phyloP scores from a whole-genome alignment of 345 rosid species.

The Euclidium syriacum region DNA sequence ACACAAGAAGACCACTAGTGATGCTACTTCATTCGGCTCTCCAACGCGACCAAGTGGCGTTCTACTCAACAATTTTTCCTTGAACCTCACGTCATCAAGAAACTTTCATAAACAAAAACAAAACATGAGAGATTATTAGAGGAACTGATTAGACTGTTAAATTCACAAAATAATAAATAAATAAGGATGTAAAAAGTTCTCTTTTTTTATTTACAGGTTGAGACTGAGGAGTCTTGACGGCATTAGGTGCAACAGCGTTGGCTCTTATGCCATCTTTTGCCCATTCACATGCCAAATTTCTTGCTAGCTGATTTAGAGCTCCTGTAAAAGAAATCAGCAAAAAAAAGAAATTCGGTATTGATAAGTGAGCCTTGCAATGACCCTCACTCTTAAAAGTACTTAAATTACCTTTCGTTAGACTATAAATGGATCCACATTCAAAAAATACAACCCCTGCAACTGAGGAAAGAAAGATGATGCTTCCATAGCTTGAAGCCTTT shows the following conservation, averaged over 20 bases:
- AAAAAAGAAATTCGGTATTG: not conserved
- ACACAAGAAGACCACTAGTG: no score
- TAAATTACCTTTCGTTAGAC: slow-evolving; percentile 38
- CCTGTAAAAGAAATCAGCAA: slow-evolving; percentile 30
- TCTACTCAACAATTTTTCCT: not conserved
- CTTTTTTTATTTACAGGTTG: not conserved
- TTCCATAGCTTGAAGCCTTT: slow-evolving; percentile 41
- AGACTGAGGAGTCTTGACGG: slow-evolving; percentile 38
- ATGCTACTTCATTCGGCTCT: slow-evolving; percentile 40
- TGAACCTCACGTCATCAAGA: not conserved
- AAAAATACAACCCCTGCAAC: slow-evolving; percentile 15
- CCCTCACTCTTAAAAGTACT: no score
- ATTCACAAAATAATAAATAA: no score
- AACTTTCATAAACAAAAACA: not conserved
- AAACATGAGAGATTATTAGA: not conserved
- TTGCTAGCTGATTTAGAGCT: slow-evolving; percentile 41
- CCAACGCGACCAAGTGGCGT: slow-evolving; percentile 35
- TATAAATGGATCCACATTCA: slow-evolving; percentile 18
- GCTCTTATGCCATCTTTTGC: no score
- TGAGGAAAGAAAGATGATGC: slow-evolving; percentile 39
- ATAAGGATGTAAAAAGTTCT: no score
- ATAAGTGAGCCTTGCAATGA: not conserved
- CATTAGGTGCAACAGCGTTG: slow-evolving; percentile 42
- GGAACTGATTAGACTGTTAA: no score
- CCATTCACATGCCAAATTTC: no score